Evolutionary conservation across 768 basidiomycete species (phyloP), one percentile per base, ranked within the genome.

Genomic region (Tricholoma bakamatsutake): DNA sequence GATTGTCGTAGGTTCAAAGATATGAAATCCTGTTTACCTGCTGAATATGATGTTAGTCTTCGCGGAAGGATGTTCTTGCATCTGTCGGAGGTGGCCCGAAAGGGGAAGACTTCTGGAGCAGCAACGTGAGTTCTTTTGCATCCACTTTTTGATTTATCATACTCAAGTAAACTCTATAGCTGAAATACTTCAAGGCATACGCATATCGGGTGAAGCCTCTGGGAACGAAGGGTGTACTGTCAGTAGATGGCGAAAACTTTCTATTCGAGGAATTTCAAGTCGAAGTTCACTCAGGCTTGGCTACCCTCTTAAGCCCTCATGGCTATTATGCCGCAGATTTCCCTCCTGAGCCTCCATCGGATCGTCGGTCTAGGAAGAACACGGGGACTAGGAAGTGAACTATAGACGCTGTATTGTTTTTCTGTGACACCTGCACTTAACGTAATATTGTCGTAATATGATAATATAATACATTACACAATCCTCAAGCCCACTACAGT

Each of bases 181-280:
- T 85, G 63, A 78, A 77, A 49, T 92, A 90, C 64, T 77, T 81
- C 67, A 90, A 91, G 67, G 88, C 83, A 3, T 71, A 80, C 53
- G 84, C 88, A 4, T 90, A 90, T 67, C 80, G 88, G 21, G 75
- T 90, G 30, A 84, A 82, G 64, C 85, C 88, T 4, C 70, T 81
- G 30, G 64, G 73, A 2, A 50, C 71, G 3, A 74, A 81, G 31
- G 87, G 87, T 2, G 70, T 72, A 61, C 63, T 93, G 15, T 74
- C 87, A 12, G 75, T 95, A 15, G 93, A 95, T 61, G 93, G 93
- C 7, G 93, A 95, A 70, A 62, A 71, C 4, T 86, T 81, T 62
- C 87, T 87, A 9, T 87, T 88, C 59, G 77, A 84, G 64, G 81
- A 85, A 62, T 93, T 82, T 64, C 80, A 88, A 60, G 83, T 93